These are phyloP conservation scores for Penicillium steckii DNA, from an alignment of 495 filamentous ascomycete species.

Conservation along the genomic window DNA sequence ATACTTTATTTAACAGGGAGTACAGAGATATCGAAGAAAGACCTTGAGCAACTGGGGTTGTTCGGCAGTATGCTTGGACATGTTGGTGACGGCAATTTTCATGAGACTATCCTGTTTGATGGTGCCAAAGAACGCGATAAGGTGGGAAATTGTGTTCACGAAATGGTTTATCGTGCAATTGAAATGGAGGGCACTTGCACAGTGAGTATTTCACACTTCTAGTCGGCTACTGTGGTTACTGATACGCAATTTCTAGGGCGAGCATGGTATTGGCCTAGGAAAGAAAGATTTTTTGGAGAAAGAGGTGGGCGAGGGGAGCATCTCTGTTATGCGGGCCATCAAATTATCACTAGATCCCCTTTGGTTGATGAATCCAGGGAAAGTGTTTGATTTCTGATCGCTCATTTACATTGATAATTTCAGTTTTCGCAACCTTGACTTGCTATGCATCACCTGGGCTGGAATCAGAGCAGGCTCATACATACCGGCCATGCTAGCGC, in stretches of 20 bases:
- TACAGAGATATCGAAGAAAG: constrained; percentile 52
- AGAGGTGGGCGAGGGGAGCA: constrained; percentile 72
- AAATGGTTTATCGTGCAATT: constrained; percentile 78
- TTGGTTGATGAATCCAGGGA: constrained; percentile 85
- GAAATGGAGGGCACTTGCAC: constrained; percentile 78
- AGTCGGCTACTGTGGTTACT: too few relatives aligned
- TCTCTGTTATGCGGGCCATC: constrained; percentile 77
- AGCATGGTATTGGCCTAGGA: constrained; percentile 80
- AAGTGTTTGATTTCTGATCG: constrained; percentile 51
- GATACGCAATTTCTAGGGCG: constrained; percentile 39
- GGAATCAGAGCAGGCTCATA: too few relatives aligned
- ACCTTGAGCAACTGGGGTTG: constrained; percentile 74
- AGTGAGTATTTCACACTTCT: not conserved
- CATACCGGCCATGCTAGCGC: too few relatives aligned
- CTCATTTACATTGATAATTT: too few relatives aligned
- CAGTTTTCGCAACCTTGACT: too few relatives aligned
- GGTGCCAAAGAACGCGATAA: constrained; percentile 53
- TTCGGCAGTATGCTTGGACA: constrained; percentile 83
- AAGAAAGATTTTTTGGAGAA: constrained; percentile 74
- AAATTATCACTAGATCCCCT: constrained; percentile 75
- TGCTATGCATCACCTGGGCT: too few relatives aligned
- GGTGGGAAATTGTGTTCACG: constrained; percentile 72
- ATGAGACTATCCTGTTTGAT: constrained; percentile 77
- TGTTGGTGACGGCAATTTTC: constrained; percentile 87
- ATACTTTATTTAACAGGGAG: not conserved